Conservation (phyloP, 768 basidiomycete genomes). For the Neoboletus magnificus region DNA sequence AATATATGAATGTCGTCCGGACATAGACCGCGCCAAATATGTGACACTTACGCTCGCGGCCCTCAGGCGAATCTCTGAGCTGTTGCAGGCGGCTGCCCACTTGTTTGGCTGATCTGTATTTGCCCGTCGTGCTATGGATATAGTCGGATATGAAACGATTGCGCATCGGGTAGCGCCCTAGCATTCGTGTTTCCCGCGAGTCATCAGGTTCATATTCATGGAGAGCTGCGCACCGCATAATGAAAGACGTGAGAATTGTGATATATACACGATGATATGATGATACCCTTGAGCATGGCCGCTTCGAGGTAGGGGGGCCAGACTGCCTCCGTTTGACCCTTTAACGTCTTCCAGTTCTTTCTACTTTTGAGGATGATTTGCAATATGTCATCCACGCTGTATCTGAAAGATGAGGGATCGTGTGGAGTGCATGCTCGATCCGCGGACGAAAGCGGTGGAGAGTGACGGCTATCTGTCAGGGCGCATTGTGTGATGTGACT, state of each 20-base stretch:
- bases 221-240: conserved; percentile 45
- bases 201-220: conserved; percentile 71
- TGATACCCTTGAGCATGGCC: conserved; percentile 67
- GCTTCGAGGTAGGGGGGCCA: conserved; percentile 82
- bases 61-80: conserved; percentile 69
- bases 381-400: conserved; percentile 50
- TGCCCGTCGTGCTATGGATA: conserved; percentile 66
- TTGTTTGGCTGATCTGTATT: conserved; percentile 71
- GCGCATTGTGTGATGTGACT: conserved; percentile 4
- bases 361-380: conserved; percentile 63
- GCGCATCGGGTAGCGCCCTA: conserved; percentile 74
- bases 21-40: conserved; percentile 22
- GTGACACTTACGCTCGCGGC: conserved; percentile 58
- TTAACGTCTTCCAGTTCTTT: conserved; percentile 73
- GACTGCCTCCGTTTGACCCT: conserved; percentile 64
- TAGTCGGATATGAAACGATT: conserved; percentile 81
- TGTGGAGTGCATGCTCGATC: conserved; percentile 12
- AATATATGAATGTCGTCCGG: conserved; percentile 25
- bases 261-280: conserved; percentile 9
- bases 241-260: conserved; percentile 20
- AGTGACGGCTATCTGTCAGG: background rate
- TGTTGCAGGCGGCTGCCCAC: conserved; percentile 80
- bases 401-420: conserved; percentile 9
- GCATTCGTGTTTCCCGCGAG: conserved; percentile 65
- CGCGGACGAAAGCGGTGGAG: background rate